A percentile compares a stretch with the other conserved stretches of the same genome.
Conservation (phyloP, 2,329 filamentous ascomycete genomes). For the Eurotiales sp. region DNA sequence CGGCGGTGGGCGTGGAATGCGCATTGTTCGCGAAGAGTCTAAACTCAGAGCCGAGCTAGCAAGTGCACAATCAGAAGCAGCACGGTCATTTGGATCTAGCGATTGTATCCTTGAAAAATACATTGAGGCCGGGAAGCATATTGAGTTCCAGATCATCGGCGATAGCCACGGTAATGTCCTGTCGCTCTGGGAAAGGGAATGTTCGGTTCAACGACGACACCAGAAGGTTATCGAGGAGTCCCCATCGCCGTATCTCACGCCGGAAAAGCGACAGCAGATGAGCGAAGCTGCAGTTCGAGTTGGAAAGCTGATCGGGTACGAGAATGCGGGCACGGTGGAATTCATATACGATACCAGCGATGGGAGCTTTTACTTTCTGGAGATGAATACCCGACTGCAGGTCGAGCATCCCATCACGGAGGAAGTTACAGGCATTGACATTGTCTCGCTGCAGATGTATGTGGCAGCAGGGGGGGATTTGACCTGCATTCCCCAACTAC, state of each 20-base stretch:
- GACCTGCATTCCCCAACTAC: slow-evolving; percentile 20
- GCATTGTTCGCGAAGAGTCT: slow-evolving; percentile 17
- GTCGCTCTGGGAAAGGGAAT: slow-evolving; percentile 83
- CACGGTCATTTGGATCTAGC: too few relatives aligned
- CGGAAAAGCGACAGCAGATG: slow-evolving; percentile 52
- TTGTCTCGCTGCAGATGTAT: slow-evolving; percentile 45
- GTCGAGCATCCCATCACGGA: slow-evolving; percentile 59
- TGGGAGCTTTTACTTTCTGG: slow-evolving; percentile 68
- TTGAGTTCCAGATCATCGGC: slow-evolving; percentile 88
- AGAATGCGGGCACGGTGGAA: slow-evolving; percentile 85
- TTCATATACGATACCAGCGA: slow-evolving; percentile 83
- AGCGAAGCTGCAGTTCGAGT: slow-evolving; percentile 67
- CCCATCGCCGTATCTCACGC: slow-evolving; percentile 57
- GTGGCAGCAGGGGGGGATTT: slow-evolving; percentile 32
- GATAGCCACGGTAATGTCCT: slow-evolving; percentile 75
- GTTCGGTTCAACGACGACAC: slow-evolving; percentile 79
- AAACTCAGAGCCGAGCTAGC: too few relatives aligned
- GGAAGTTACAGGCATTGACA: slow-evolving; percentile 52
- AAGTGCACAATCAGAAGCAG: neutral
- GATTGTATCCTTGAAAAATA: slow-evolving; percentile 64
- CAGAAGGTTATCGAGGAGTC: slow-evolving; percentile 92
- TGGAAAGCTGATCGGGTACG: slow-evolving; percentile 59
- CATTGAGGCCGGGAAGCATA: slow-evolving; percentile 73
- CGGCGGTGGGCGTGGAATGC: slow-evolving; percentile 16
- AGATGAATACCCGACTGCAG: slow-evolving; percentile 58